Evolutionary conservation across 2,329 filamentous ascomycete species (phyloP), one percentile per base, ranked within the genome.

Genomic region (Diaporthe australafricana): DNA sequence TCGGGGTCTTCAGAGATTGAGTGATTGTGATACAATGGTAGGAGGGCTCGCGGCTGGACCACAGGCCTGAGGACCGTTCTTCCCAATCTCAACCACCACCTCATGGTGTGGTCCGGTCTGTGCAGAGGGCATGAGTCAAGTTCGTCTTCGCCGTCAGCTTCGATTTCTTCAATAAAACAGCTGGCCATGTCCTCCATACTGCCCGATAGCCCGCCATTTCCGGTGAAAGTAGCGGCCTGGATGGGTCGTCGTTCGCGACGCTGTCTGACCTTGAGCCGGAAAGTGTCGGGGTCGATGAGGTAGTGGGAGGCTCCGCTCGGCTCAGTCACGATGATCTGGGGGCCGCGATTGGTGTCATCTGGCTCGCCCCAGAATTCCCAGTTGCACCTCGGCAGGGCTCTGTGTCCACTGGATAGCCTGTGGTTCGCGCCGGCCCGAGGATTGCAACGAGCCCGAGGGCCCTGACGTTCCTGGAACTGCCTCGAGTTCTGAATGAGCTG

Each of bases 271-370:
- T 67, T 68, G 12, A 22, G 25, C 11, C n/a, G 27, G 25, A 48
- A 66, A 16, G 22, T 40, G 5, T 72, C 72, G 2, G 25, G 65
- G 1, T 56, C 65, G 9, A 72, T 12, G n/a, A 73, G 65, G 32
- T 72, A 73, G 57, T 72, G 66, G 12, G 11, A 25, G 0, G 25
- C 20, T 3, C 65, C 72, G n/a, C 17, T 35, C 11, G 72, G 65
- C 32, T 72, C 57, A 2, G 72, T 73, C 25, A 73, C 45, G 7
- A 66, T 42, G 45, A 73, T 69, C 20, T 72, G 70, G 35, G 72
- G 72, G 6, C 72, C 72, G 7, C 35, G 50, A 17, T 72, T 73
- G 30, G 50, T 50, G 5, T 52, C 25, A n/a, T 73, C 72, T 45
- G 69, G 69, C 17, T 72, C 45, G 16, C 47, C 22, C 35, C 40